Conservation (phyloP, 2,329 filamentous ascomycete genomes). For the Fusarium sp. region DNA sequence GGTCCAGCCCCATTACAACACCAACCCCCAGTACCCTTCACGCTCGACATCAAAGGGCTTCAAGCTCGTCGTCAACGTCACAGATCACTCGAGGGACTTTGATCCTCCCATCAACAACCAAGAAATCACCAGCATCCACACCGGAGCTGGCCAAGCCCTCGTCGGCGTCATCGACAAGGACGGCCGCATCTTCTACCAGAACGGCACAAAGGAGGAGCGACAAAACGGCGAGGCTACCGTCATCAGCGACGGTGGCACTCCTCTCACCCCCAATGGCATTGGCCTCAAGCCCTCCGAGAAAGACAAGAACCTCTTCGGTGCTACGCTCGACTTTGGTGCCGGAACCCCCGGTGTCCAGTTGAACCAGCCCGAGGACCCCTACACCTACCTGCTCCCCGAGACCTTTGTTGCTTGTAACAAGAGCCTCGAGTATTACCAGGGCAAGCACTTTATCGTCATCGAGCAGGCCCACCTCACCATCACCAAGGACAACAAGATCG, state of each 20-base stretch:
- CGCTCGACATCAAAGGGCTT: constrained; percentile 50
- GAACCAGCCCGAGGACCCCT: constrained; percentile 36
- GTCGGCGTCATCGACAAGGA: constrained; percentile 50
- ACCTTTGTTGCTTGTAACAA: constrained; percentile 57
- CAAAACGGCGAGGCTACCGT: constrained; percentile 48
- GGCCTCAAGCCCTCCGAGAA: constrained; percentile 44
- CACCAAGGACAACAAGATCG: constrained; percentile 37
- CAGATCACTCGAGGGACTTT: constrained; percentile 54
- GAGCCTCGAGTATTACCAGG: constrained; percentile 55
- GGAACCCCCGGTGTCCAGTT: constrained; percentile 53
- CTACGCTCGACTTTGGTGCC: constrained; percentile 48
- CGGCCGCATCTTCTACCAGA: constrained; percentile 59
- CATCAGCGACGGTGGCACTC: constrained; percentile 56
- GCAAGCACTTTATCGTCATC: constrained; percentile 52
- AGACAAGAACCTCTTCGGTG: constrained; percentile 48
- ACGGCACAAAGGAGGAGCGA: constrained; percentile 56
- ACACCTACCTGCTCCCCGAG: constrained; percentile 49
- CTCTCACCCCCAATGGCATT: constrained; percentile 54
- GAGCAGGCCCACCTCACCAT: constrained; percentile 51
- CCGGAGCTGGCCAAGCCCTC: constrained; percentile 55
- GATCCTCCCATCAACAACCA: constrained; percentile 55
- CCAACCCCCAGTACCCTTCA: constrained; percentile 28
- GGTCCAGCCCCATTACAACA: constrained; percentile 24
- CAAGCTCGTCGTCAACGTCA: constrained; percentile 58
- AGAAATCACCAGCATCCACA: constrained; percentile 56